Conservation (phyloP, 768 basidiomycete genomes). For the Xerocomus potaroensis region DNA sequence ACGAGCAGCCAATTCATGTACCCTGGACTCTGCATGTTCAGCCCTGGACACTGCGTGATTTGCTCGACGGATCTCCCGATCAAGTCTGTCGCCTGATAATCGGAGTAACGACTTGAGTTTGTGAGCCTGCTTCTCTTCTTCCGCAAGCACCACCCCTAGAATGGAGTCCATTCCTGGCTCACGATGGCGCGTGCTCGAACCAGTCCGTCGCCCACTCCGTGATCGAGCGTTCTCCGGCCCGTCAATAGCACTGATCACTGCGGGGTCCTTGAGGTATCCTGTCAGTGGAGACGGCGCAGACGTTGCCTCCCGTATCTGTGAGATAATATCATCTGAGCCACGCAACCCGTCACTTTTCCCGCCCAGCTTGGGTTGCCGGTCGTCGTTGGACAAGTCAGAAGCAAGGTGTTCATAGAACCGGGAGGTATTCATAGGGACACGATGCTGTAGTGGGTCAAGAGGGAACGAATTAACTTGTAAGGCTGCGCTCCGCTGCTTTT, state of each 20-base stretch:
- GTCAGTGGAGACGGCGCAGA: constrained; percentile 43
- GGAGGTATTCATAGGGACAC: constrained; percentile 26
- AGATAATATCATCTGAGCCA: constrained; percentile 32
- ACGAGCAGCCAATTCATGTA: constrained; percentile 37
- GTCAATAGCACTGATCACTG: constrained; percentile 34
- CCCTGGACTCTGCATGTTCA: constrained; percentile 46
- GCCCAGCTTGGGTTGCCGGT: constrained; percentile 10
- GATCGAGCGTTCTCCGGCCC: constrained; percentile 25
- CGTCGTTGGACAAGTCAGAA: constrained; percentile 14
- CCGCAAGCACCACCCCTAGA: constrained; percentile 41
- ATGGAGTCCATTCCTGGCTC: constrained; percentile 37
- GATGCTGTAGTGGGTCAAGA: constrained; percentile 4
- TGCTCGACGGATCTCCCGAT: constrained; percentile 53
- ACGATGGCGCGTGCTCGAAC: constrained; percentile 37
- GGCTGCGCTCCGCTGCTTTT: constrained; percentile 9
- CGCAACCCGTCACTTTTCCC: background rate
- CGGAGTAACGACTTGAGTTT: constrained; percentile 52
- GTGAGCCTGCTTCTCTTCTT: constrained; percentile 56
- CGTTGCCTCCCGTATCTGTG: constrained; percentile 42
- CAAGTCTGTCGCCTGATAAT: constrained; percentile 48
- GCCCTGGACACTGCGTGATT: constrained; percentile 49
- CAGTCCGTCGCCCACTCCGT: constrained; percentile 30
- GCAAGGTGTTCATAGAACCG: constrained; percentile 30
- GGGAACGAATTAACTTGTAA: constrained; percentile 1
- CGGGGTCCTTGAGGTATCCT: constrained; percentile 43